Conservation (phyloP, 148 eudicot species). For the Chenopodium album region DNA sequence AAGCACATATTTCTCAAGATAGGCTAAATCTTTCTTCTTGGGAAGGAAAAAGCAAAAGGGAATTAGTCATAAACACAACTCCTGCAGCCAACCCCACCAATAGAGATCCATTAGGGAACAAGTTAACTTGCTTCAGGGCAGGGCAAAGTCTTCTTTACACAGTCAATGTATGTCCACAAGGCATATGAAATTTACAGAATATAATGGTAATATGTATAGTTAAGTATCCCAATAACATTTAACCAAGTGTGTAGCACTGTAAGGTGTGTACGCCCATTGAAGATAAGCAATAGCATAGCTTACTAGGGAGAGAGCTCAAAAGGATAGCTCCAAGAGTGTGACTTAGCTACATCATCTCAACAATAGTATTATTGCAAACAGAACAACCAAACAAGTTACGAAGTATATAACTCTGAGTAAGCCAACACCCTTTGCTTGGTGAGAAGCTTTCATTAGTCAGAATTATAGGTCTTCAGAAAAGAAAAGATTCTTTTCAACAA, state of each 20-base stretch:
- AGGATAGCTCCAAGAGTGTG: slow-evolving; percentile 3
- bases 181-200: not conserved
- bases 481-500: slow-evolving; percentile 1
- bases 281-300: slow-evolving; percentile 6
- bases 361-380: not conserved
- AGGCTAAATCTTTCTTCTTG: not conserved
- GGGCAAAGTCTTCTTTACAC: not conserved
- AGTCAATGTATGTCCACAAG: not conserved
- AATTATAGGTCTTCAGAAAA: not conserved
- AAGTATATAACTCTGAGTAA: not conserved
- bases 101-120: not conserved
- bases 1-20: not conserved
- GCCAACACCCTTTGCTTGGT: too few species aligned
- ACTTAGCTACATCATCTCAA: not conserved
- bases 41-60: not conserved
- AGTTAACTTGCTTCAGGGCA: not conserved
- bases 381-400: not conserved
- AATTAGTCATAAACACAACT: not conserved
- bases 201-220: not conserved
- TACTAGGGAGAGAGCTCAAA: slow-evolving; percentile 6
- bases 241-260: not conserved
- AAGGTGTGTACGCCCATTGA: not conserved
- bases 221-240: not conserved
- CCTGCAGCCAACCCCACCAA: not conserved
- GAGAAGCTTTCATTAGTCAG: not conserved